A percentile compares a stretch with the other conserved stretches of the same genome.
Evolutionary conservation across 1,139 yeast species (phyloP).

Genomic region (Entelexis sorbosivorans): DNA sequence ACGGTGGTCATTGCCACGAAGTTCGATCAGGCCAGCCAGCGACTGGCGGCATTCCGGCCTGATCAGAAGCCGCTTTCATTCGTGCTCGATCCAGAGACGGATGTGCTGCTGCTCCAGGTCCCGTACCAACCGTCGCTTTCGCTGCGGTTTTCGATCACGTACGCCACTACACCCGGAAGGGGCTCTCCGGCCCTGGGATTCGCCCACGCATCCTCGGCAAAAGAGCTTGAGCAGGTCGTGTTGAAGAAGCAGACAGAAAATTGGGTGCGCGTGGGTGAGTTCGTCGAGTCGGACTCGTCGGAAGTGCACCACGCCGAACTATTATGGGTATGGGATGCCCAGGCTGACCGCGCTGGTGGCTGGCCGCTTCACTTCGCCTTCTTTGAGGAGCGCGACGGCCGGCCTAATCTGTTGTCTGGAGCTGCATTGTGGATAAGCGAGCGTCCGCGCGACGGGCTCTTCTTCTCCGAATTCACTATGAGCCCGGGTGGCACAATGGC

Average conservation of each 20-base stretch:
- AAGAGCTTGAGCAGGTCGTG: slow-evolving; percentile 7
- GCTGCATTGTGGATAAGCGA: slow-evolving; percentile 18
- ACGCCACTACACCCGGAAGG: slow-evolving; percentile 14
- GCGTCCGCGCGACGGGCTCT: slow-evolving; percentile 10
- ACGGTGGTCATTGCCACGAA: slow-evolving; percentile 7
- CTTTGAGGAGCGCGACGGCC: slow-evolving; percentile 9
- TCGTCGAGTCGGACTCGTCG: slow-evolving; percentile 4
- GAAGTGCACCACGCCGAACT: slow-evolving; percentile 10
- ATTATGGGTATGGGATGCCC: slow-evolving; percentile 16
- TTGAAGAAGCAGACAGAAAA: slow-evolving; percentile 6
- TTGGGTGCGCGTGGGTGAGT: slow-evolving; percentile 14
- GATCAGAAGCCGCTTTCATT: slow-evolving; percentile 21
- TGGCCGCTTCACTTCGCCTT: slow-evolving; percentile 19
- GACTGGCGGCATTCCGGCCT: slow-evolving; percentile 7
- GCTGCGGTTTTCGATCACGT: slow-evolving; percentile 15
- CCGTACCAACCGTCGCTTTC: slow-evolving; percentile 20
- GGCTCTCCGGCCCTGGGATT: slow-evolving; percentile 9
- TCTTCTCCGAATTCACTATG: slow-evolving; percentile 5
- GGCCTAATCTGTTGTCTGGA: slow-evolving; percentile 7
- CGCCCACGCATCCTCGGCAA: slow-evolving; percentile 12
- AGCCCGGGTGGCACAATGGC: slow-evolving; percentile 6
- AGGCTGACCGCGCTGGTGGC: slow-evolving; percentile 16
- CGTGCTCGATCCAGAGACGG: slow-evolving; percentile 21
- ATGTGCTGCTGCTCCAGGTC: slow-evolving; percentile 18
- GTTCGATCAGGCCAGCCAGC: slow-evolving; percentile 8